Evolutionary conservation across 331 rosid genomes (phyloP).

Genomic region (Malus hybrid): DNA sequence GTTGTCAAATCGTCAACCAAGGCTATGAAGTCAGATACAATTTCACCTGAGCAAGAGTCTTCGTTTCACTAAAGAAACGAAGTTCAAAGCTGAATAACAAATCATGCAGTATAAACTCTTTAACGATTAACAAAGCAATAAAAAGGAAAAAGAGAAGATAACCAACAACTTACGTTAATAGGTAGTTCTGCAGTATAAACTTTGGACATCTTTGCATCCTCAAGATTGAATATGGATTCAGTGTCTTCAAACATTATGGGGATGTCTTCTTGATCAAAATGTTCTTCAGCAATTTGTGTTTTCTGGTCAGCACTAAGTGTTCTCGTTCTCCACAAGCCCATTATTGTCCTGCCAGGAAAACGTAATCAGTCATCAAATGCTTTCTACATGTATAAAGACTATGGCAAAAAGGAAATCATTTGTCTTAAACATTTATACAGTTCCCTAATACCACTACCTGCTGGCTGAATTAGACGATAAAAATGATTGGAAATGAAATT

Average conservation of each 20-base stretch:
- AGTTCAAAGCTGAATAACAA: not conserved
- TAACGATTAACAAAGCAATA: not conserved
- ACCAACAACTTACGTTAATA: slow-evolving; percentile 35
- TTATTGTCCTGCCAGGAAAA: slow-evolving; percentile 50
- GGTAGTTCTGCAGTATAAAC: slow-evolving; percentile 65
- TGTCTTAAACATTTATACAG: not conserved
- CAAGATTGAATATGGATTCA: slow-evolving; percentile 35
- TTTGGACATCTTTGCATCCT: slow-evolving; percentile 45
- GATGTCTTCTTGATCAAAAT: slow-evolving; percentile 49
- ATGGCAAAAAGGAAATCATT: not conserved
- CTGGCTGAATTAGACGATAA: slow-evolving; percentile 56
- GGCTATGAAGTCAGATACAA: not conserved
- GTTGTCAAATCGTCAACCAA: not conserved
- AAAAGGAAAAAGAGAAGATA: not conserved
- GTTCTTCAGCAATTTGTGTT: slow-evolving; percentile 42
- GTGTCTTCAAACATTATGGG: slow-evolving; percentile 37
- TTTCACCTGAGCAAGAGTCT: not conserved
- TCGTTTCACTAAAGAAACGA: not conserved
- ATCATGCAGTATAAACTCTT: not conserved
- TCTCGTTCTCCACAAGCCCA: slow-evolving; percentile 81
- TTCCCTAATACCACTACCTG: slow-evolving; percentile 40
- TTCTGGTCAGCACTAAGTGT: slow-evolving; percentile 39
- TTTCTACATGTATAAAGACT: not conserved
- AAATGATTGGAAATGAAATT: slow-evolving; percentile 82
- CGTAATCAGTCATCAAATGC: not conserved